Base-by-base conservation (phyloP, 192 early-diverging fungal genomes). In the Lobosporangium transversale region DNA sequence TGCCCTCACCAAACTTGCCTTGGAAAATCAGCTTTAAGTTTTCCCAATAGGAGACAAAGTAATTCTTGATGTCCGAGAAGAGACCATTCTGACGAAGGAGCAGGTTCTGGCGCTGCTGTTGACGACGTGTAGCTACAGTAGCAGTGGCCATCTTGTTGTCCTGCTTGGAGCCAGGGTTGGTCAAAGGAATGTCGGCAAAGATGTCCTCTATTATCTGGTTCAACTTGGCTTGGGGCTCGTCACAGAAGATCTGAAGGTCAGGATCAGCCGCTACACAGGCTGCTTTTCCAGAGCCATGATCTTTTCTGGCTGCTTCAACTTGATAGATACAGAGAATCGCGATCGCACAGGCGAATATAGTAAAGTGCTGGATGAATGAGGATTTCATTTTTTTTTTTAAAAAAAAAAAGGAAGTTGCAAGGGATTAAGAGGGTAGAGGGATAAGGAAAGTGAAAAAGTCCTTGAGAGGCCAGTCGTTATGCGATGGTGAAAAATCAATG, bases 41-140 rank as follows among this genome's bases (percentile, higher is more conserved):
- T n/a, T 48, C 4, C 43, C 44, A 59, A 44, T 59, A 59, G 18
- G 18, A 32, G 37, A 45, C 31, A 30, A 59, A 59, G 58, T 59
- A 59, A 30, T 33, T 3, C 58, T 48, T 48, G 58, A 59, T 27
- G 0, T 59, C 58, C 0, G 15, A 5, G 27, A 59, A 31, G 42
- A 59, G 6, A 44, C 44, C 24, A 23, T 30, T 32, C 23, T 29
- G 24, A 20, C 42, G 15, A 44, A 21, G 18, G 5, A 26, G 58
- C n/a, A n/a, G n/a, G 18, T 23, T 17, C 4, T 36, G 32, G 21
- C 55, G 55, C 23, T 40, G 55, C 14, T 24, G 55, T 0, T 32
- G 29, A 26, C 18, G 36, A 26, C 18, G 18, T n/a, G 10, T 23
- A 36, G 12, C 15, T 24, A n/a, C n/a, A n/a, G n/a, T n/a, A n/a